Evolutionary conservation across 495 filamentous ascomycete species (phyloP), one percentile per base, ranked within the genome.

Genomic region (Aspergillus nanangensis): DNA sequence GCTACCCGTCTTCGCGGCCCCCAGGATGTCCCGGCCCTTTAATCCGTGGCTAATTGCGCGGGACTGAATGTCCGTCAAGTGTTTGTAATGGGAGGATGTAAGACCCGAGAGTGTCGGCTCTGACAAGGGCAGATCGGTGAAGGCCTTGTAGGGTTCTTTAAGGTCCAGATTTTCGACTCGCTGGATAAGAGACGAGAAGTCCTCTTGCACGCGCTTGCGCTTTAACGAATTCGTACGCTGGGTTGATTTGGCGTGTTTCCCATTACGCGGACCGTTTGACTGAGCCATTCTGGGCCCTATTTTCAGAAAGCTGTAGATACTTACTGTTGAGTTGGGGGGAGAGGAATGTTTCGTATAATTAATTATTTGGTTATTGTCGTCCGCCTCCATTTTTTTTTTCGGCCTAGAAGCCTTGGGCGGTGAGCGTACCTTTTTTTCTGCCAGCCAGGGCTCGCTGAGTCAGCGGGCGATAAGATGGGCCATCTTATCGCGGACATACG

Each of bases 1-100:
- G 65, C 87, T 92, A 36, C 93, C 93, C 1, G 93, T 99, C 65
- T 96, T 96, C 32, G 93, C 93, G 18, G 94, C 93, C 33, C 93
- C 93, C 40, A 99, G 84, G 25, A 96, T 85, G 58, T 99, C 94
- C 18, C 74, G 70, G 40, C 89, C 90, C 67, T 94, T 89, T 45
- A 99, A 75, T 4, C 87, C 91, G 40, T 86, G 74, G 5, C 84
- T 87, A 54, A 99, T 85, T 15, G 90, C 88, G 63, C 83, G 84
- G 27, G 81, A 80, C 65, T 99, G 93, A 53, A 99, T 90, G 48
- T 95, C 90, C 31, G 94, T 99, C 40, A 96, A 72, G 13, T 78
- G 81, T 60, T 90, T 87, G 75, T 88, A 99, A 60, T 96, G 89
- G 5, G 85, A 88, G n/a, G 85, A 75, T 45, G 89, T 75, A 24